Evolutionary conservation across 139 green algal species (phyloP).

Genomic region (Ulvella scutata): DNA sequence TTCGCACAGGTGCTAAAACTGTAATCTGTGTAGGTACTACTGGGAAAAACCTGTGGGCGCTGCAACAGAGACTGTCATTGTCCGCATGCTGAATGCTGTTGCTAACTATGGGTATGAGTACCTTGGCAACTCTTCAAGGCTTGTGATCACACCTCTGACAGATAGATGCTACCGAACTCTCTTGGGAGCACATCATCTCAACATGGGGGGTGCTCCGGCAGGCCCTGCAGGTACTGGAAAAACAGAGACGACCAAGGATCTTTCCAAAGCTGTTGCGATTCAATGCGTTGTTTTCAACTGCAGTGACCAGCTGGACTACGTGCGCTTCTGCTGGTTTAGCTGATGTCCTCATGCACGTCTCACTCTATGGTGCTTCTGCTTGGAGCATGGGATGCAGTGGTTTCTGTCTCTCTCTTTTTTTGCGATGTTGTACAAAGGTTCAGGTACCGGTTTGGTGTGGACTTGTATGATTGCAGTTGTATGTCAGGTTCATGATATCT

Average conservation of each 20-base stretch:
- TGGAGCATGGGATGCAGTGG: too few relatives aligned
- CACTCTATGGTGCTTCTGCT: too few relatives aligned
- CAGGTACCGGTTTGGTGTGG: too few relatives aligned
- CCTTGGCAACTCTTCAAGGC: slow-evolving; percentile 22
- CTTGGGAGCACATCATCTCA: slow-evolving; percentile 37
- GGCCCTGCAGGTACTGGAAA: slow-evolving; percentile 30
- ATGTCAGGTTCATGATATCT: not conserved
- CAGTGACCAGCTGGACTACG: slow-evolving; percentile 24
- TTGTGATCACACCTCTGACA: slow-evolving; percentile 37
- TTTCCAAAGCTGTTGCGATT: slow-evolving; percentile 25
- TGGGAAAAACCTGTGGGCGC: too few relatives aligned
- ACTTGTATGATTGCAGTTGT: too few relatives aligned
- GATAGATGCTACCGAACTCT: slow-evolving; percentile 41
- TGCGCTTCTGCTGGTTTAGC: not conserved
- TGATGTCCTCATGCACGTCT: not conserved
- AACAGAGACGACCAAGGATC: slow-evolving; percentile 33
- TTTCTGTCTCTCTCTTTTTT: too few relatives aligned
- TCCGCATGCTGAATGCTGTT: slow-evolving; percentile 33
- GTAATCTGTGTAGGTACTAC: too few relatives aligned
- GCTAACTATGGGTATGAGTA: slow-evolving; percentile 22
- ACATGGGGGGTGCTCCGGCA: slow-evolving; percentile 30
- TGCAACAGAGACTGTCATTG: slow-evolving; percentile 13
- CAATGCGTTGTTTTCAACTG: slow-evolving; percentile 35
- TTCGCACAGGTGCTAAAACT: too few relatives aligned
- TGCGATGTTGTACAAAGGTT: too few relatives aligned